These are phyloP conservation scores for Pelagophyceae sp. DNA, from an alignment of 352 stramenopile genomes.

Conservation along the genomic window DNA sequence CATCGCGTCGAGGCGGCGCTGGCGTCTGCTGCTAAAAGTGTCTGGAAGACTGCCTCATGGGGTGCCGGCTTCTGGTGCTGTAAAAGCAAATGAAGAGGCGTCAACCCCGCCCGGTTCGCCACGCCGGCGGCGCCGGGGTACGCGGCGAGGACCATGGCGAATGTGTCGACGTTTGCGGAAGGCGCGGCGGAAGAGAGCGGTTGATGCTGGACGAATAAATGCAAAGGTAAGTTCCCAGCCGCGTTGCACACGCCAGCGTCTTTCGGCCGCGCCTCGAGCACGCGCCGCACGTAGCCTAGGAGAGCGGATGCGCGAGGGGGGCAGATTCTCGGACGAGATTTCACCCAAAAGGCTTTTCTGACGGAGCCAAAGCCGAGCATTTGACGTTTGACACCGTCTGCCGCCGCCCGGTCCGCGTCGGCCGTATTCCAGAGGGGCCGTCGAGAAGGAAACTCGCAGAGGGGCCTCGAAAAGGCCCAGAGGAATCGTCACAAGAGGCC, in stretches of 20 bases:
- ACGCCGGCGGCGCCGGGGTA: neutral
- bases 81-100: neutral
- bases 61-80: neutral
- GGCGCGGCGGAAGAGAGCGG: neutral
- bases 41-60: neutral
- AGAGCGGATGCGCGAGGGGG: no score
- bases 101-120: neutral
- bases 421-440: no score
- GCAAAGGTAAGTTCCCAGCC: neutral
- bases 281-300: neutral
- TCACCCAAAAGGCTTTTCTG: no score
- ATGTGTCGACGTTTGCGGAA: neutral
- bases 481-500: no score
- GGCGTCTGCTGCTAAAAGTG: neutral
- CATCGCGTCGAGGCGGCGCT: neutral
- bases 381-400: no score
- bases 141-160: neutral
- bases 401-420: no score
- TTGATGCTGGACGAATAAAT: neutral
- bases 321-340: no score
- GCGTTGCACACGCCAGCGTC: neutral
- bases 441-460: no score
- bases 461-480: no score
- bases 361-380: no score
- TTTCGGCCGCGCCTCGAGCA: neutral